Conservation (phyloP, 371 early-diverging fungal species). For the Rhizopus stolonifer region DNA sequence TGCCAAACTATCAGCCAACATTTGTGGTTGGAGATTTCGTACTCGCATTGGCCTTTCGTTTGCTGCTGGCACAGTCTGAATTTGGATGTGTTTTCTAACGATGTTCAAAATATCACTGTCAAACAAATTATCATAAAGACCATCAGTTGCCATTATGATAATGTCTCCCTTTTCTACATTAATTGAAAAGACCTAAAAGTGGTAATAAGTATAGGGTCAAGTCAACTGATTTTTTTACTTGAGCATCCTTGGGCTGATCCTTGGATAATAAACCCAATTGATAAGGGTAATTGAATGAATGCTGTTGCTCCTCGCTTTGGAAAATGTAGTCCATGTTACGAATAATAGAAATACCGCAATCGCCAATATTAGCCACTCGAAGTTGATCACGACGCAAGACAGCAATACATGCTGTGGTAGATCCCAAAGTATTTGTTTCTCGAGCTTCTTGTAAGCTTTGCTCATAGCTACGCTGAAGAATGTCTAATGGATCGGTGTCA, state of each 20-base stretch:
- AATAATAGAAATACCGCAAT: conserved; percentile 87
- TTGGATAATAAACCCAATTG: conserved; percentile 73
- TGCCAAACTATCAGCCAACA: conserved; percentile 77
- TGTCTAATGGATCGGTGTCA: conserved; percentile 70
- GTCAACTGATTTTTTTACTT: conserved; percentile 39
- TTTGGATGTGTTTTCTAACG: conserved; percentile 10
- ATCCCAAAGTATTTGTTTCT: conserved; percentile 75
- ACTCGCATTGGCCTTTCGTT: conserved; percentile 29
- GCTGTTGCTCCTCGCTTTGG: conserved; percentile 89
- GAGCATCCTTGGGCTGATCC: conserved; percentile 70
- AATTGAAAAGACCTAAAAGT: conserved; percentile 55
- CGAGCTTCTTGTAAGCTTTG: conserved; percentile 63
- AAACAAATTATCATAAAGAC: conserved; percentile 82
- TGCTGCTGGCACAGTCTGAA: conserved; percentile 50
- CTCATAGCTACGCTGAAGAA: conserved; percentile 80
- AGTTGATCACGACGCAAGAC: conserved; percentile 88
- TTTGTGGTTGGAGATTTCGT: conserved; percentile 64
- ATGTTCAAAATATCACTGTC: conserved; percentile 70
- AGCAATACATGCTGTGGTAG: conserved; percentile 87
- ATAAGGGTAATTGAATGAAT: conserved; percentile 81
- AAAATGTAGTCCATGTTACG: conserved; percentile 85
- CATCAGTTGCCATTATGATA: conserved; percentile 77
- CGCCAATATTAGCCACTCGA: conserved; percentile 91
- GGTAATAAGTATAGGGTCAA: background rate
- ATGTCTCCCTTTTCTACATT: conserved; percentile 80